phyloP scores from a whole-genome alignment of 768 basidiomycete genomes.

The Termitomyces sp. region DNA sequence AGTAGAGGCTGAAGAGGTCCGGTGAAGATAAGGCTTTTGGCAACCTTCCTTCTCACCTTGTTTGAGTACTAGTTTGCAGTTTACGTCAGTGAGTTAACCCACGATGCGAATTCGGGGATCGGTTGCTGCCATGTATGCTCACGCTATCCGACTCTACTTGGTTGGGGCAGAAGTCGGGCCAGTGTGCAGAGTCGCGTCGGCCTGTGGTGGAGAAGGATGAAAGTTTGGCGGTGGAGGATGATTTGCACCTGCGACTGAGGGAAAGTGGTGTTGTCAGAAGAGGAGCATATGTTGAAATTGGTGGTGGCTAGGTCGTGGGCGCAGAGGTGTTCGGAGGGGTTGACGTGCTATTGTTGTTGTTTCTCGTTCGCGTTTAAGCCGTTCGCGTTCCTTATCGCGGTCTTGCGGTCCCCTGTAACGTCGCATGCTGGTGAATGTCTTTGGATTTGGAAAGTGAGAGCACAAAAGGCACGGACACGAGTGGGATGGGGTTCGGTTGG shows the following conservation, averaged over 20 bases:
- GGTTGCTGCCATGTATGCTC: conserved; percentile 56
- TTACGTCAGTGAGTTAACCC: conserved; percentile 64
- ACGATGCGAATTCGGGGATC: conserved; percentile 73
- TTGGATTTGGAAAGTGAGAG: conserved; percentile 51
- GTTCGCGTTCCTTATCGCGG: conserved; percentile 73
- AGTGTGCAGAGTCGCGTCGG: conserved; percentile 26
- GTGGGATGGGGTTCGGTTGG: too few relatives aligned
- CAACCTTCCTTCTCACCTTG: conserved; percentile 29
- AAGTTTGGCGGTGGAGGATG: conserved; percentile 33
- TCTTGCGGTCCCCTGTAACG: conserved; percentile 48
- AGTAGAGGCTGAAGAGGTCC: conserved; percentile 21
- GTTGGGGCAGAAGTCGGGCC: conserved; percentile 18
- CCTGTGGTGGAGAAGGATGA: conserved; percentile 63
- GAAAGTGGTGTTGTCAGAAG: conserved; percentile 10
- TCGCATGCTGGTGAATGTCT: too few relatives aligned
- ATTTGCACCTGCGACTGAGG: conserved; percentile 5
- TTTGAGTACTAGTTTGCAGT: conserved; percentile 50
- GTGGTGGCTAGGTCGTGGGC: conserved; percentile 24
- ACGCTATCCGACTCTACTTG: conserved; percentile 36
- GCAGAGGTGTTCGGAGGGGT: conserved; percentile 22
- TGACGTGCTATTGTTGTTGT: not conserved
- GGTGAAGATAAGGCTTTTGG: not conserved
- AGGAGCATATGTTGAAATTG: conserved; percentile 9
- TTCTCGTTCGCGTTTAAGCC: conserved; percentile 66
- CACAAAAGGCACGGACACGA: conserved; percentile 40